These are phyloP conservation scores for Teratosphaeria viscida DNA, from an alignment of 2,329 filamentous ascomycete genomes.

Conservation along the genomic window DNA sequence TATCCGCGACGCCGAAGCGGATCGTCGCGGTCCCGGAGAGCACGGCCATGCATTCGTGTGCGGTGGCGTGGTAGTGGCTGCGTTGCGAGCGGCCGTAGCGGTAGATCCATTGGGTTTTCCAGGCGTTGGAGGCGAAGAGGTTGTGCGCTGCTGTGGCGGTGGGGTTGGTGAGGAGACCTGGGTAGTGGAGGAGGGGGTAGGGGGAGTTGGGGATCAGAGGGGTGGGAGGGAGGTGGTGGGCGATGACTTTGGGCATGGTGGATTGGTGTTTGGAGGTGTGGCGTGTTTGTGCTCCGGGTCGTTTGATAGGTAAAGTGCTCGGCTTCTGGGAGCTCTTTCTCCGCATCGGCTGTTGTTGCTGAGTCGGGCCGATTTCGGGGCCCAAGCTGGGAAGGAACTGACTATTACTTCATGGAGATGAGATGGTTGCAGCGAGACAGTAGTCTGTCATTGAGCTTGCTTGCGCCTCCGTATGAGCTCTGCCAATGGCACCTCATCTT, in stretches of 20 bases:
- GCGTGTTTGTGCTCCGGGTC: not conserved
- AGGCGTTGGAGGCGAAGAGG: conserved; percentile 39
- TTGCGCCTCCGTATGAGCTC: conserved; percentile 53
- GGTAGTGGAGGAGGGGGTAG: conserved; percentile 45
- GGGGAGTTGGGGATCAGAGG: conserved; percentile 42
- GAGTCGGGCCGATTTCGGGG: not conserved
- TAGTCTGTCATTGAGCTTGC: not conserved
- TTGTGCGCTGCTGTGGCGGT: conserved; percentile 30
- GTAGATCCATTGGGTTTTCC: conserved; percentile 47
- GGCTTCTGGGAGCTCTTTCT: not conserved
- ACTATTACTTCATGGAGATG: not conserved
- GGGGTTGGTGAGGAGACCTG: conserved; percentile 26
- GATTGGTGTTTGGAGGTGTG: not conserved
- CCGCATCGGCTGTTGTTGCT: not conserved
- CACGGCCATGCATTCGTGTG: conserved; percentile 50
- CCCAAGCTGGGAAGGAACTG: not conserved
- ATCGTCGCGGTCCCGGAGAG: conserved; percentile 44
- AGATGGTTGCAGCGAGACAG: not conserved
- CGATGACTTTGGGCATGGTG: conserved; percentile 23
- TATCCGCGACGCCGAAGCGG: conserved; percentile 46
- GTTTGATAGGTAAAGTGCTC: not conserved
- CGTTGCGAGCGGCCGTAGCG: conserved; percentile 45
- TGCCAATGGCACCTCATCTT: conserved; percentile 60
- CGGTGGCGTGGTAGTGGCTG: conserved; percentile 47
- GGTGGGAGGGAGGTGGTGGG: conserved; percentile 35